Evolutionary conservation across 1,284 basidiomycete genomes (phyloP), one percentile per base, ranked within the genome.

Genomic region (Moesziomyces antarcticus): DNA sequence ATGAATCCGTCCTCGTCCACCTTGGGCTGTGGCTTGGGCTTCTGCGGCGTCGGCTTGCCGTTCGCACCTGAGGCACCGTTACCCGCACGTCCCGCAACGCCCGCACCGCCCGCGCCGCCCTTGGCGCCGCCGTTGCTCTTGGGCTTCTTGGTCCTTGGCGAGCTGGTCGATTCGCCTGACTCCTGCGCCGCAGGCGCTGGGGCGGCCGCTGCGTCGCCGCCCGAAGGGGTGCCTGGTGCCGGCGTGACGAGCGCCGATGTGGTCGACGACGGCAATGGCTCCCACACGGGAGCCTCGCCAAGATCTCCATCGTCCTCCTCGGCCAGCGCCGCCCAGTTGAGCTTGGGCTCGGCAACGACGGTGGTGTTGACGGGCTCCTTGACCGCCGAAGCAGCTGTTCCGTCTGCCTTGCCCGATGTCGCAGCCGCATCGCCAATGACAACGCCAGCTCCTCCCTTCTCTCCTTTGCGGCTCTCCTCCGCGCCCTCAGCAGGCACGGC

Each of bases 1-100:
- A 73, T 73, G 41, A 76, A 76, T 21, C 74, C 74, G 46, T 76
- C 74, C 42, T 76, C 59, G 43, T 76, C 74, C 24, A 76, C 66
- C 43, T 66, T 66, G 2, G 68, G 68, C 41, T 59, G 50, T 8
- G 41, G 47, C 40, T 51, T 40, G 35, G 37, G 58, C 25, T 35
- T 50, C 30, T 33, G 44, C 41, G 42, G 46, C 10, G 18, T 27
- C 20, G 20, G 21, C n/a, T 33, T 40, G 56, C 30, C 65, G 22
- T 50, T 50, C 4, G 42, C 42, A 11, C 40, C 49, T 20, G 47
- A 51, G 24, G 51, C 52, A 7, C 43, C 54, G 27, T 41, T 50
- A 40, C 46, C 50, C 24, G 50, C 41, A 21, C 57, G 30, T 43
- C 50, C 46, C 6, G 24, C 40, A 20, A 41, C 35, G 35, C 46